A percentile compares a stretch with the other conserved stretches of the same genome.
Evolutionary conservation across 768 basidiomycete genomes (phyloP).

Genomic region (Asterophora lycoperdoides): DNA sequence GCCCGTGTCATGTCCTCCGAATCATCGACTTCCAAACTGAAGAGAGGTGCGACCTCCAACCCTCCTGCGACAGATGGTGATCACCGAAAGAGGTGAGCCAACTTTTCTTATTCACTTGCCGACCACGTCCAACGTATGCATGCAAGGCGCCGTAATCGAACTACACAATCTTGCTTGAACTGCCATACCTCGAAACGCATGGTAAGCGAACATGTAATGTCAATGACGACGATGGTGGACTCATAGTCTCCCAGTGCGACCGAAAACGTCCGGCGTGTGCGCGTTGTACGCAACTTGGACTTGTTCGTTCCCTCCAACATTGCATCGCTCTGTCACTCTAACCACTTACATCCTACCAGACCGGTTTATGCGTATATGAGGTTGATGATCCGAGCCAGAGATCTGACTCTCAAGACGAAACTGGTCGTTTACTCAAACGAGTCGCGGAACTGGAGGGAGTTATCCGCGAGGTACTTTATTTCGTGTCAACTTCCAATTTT

Average conservation of each 20-base stretch:
- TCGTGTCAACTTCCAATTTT: slow-evolving; percentile 28
- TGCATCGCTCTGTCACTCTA: not conserved
- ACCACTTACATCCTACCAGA: slow-evolving; percentile 36
- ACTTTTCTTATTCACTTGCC: not conserved
- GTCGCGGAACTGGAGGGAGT: slow-evolving; percentile 83
- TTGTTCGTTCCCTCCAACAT: slow-evolving; percentile 28
- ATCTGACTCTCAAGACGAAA: slow-evolving; percentile 54
- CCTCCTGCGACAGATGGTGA: slow-evolving; percentile 42
- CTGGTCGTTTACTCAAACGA: slow-evolving; percentile 60
- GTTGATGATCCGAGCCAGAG: slow-evolving; percentile 70
- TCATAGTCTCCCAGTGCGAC: slow-evolving; percentile 35
- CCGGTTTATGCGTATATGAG: slow-evolving; percentile 81
- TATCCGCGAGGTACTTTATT: slow-evolving; percentile 59
- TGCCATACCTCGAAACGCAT: slow-evolving; percentile 73
- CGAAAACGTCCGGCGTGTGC: slow-evolving; percentile 48
- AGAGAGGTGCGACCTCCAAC: slow-evolving; percentile 25
- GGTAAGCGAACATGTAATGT: slow-evolving; percentile 35
- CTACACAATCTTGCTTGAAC: slow-evolving; percentile 69
- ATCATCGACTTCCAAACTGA: slow-evolving; percentile 22
- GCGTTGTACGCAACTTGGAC: slow-evolving; percentile 47
- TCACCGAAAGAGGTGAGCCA: slow-evolving; percentile 45
- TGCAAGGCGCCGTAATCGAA: slow-evolving; percentile 58
- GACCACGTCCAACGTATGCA: not conserved
- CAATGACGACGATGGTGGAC: not conserved
- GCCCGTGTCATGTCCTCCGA: slow-evolving; percentile 28